A percentile compares a stretch with the other conserved stretches of the same genome.
phyloP scores from a whole-genome alignment of 768 basidiomycete species.

The Lactarius hengduanensis region DNA sequence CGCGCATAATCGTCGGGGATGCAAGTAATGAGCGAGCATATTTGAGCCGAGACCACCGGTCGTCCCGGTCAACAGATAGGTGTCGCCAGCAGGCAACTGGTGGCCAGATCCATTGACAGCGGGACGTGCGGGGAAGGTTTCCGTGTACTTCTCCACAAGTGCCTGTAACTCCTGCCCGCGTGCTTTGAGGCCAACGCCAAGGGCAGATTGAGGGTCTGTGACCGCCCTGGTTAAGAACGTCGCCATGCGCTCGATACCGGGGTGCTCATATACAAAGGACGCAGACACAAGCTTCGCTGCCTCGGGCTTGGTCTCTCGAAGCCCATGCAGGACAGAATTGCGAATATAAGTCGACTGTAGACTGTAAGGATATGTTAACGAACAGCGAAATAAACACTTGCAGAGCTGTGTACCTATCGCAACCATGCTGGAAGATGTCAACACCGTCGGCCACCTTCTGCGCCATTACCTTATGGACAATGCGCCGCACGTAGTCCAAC shows the following conservation, averaged over 20 bases:
- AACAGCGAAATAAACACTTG: background rate
- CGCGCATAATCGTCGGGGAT: slow-evolving; percentile 19
- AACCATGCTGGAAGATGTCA: slow-evolving; percentile 43
- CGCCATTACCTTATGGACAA: slow-evolving; percentile 39
- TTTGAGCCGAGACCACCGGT: slow-evolving; percentile 32
- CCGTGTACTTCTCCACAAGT: slow-evolving; percentile 30
- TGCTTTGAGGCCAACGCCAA: slow-evolving; percentile 9
- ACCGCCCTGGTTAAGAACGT: slow-evolving; percentile 20
- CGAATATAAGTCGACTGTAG: slow-evolving; percentile 34
- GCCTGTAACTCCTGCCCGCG: slow-evolving; percentile 28
- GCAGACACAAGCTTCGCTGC: slow-evolving; percentile 24
- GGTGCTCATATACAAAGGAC: slow-evolving; percentile 32
- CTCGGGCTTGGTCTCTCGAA: slow-evolving; percentile 29
- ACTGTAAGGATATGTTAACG: slow-evolving; percentile 14
- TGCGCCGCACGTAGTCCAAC: slow-evolving; percentile 35
- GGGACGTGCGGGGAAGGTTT: slow-evolving; percentile 26
- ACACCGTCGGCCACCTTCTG: slow-evolving; percentile 34
- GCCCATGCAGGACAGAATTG: slow-evolving; percentile 31
- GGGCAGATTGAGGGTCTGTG: slow-evolving; percentile 8
- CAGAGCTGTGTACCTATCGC: slow-evolving; percentile 38
- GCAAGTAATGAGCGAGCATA: slow-evolving; percentile 29
- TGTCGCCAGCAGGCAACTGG: background rate
- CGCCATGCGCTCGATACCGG: slow-evolving; percentile 29
- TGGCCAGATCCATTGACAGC: background rate
- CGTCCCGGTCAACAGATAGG: slow-evolving; percentile 31